phyloP scores from a whole-genome alignment of 305 asterid genomes.

The Solanum hybrid region DNA sequence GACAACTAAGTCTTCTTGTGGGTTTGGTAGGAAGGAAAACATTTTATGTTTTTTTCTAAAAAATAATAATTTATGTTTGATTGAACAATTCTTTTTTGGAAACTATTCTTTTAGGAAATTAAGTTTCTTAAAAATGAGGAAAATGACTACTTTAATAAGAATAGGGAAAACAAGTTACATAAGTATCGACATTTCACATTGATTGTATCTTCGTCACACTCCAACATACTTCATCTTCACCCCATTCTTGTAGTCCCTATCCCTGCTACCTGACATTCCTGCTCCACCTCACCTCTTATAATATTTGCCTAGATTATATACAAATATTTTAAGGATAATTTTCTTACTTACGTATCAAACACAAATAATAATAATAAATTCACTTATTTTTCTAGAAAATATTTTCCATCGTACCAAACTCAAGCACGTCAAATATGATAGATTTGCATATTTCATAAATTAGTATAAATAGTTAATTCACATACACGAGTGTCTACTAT shows the following conservation, averaged over 20 bases:
- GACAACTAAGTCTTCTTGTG: background rate
- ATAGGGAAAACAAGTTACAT: background rate
- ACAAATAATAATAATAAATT: too few relatives aligned
- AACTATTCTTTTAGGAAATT: background rate
- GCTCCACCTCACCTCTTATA: background rate
- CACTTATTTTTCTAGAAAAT: background rate
- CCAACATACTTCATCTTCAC: background rate
- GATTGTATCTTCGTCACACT: background rate
- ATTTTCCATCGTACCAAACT: background rate
- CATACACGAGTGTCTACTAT: background rate
- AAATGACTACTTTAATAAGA: background rate
- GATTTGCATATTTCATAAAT: background rate
- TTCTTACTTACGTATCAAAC: background rate
- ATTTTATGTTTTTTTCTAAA: too few relatives aligned
- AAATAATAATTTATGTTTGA: background rate
- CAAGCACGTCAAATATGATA: background rate
- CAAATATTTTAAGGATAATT: too few relatives aligned
- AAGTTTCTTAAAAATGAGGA: background rate
- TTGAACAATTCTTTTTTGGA: background rate
- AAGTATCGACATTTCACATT: too few relatives aligned
- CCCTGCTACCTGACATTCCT: background rate
- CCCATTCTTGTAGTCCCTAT: background rate
- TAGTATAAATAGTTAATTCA: background rate
- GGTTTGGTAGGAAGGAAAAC: background rate
- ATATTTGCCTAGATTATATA: background rate